A percentile compares a stretch with the other conserved stretches of the same genome.
phyloP scores from a whole-genome alignment of 495 filamentous ascomycete genomes.

The Lasiosphaeris hirsuta region DNA sequence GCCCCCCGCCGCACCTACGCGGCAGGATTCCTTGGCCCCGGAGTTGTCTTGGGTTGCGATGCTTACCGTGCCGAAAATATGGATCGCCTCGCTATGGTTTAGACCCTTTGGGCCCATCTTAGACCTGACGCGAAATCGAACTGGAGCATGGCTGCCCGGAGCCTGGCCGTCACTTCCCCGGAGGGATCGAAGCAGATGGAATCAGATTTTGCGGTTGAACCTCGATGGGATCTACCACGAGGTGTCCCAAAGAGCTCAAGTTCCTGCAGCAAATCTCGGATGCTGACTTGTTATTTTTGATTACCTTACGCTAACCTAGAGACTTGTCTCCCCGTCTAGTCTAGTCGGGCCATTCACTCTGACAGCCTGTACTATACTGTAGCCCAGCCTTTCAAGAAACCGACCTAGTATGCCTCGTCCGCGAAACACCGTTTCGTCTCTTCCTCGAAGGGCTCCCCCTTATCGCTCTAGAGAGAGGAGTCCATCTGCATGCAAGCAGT shows the following conservation, averaged over 20 bases:
- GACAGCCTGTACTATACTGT: neutral
- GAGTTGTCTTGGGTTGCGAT: neutral
- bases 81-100: neutral
- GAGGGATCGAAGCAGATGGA: neutral
- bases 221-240: neutral
- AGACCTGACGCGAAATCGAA: neutral
- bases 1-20: neutral
- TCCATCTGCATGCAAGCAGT: conserved; percentile 27
- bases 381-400: neutral
- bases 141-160: neutral
- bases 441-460: neutral
- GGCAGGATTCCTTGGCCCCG: neutral
- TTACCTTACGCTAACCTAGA: no score
- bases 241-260: neutral
- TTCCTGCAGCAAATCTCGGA: neutral
- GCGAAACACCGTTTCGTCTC: no score
- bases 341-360: neutral
- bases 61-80: neutral
- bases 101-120: neutral
- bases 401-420: neutral
- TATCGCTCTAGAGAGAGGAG: conserved; percentile 10
- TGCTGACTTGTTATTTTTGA: neutral
- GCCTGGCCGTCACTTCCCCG: conserved; percentile 2
- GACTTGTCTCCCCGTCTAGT: no score
- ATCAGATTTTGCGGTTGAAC: neutral